Percentiles rank a stretch among this genome's conserved stretches.
Evolutionary conservation across 108 stramenopile genomes (phyloP).

Genomic region (Nitzschia sp.): DNA sequence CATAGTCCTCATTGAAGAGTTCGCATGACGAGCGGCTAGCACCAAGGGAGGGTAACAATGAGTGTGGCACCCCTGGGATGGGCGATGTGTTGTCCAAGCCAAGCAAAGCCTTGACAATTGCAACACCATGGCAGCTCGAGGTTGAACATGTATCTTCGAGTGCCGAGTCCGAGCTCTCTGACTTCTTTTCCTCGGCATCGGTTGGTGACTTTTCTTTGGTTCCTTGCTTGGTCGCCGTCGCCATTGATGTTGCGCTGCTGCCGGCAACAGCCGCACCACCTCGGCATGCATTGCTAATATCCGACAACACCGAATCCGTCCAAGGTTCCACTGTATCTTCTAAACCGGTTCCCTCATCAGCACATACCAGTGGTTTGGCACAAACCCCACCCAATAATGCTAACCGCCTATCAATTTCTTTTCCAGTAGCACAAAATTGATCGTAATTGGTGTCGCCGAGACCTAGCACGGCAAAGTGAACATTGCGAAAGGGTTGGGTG

Average conservation of each 20-base stretch:
- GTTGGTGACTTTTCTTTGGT: background rate
- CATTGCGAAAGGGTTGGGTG: slow-evolving; percentile 49
- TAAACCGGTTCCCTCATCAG: slow-evolving; percentile 90
- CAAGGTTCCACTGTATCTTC: slow-evolving; percentile 89
- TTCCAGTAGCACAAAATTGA: slow-evolving; percentile 81
- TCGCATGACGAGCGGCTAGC: slow-evolving; percentile 68
- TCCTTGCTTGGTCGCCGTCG: background rate
- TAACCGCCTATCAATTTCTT: slow-evolving; percentile 64
- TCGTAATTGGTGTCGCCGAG: slow-evolving; percentile 91
- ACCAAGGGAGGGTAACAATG: slow-evolving; percentile 45
- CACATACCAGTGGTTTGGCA: slow-evolving; percentile 50
- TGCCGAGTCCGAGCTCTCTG: slow-evolving; percentile 5
- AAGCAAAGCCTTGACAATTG: slow-evolving; percentile 37
- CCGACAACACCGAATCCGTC: slow-evolving; percentile 43
- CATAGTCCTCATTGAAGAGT: slow-evolving; percentile 46
- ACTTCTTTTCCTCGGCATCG: slow-evolving; percentile 43
- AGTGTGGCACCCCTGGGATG: slow-evolving; percentile 41
- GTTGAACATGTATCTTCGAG: background rate
- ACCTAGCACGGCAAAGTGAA: slow-evolving; percentile 70
- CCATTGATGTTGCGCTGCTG: background rate
- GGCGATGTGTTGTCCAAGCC: slow-evolving; percentile 22
- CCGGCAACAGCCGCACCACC: slow-evolving; percentile 12
- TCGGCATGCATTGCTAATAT: slow-evolving; percentile 52
- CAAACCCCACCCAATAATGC: slow-evolving; percentile 71
- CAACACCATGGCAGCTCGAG: slow-evolving; percentile 26